Percentiles rank a stretch among this genome's conserved stretches.
These are phyloP conservation scores for Bipolaris sorokiniana DNA, from an alignment of 2,329 filamentous ascomycete species.

Conservation along the genomic window DNA sequence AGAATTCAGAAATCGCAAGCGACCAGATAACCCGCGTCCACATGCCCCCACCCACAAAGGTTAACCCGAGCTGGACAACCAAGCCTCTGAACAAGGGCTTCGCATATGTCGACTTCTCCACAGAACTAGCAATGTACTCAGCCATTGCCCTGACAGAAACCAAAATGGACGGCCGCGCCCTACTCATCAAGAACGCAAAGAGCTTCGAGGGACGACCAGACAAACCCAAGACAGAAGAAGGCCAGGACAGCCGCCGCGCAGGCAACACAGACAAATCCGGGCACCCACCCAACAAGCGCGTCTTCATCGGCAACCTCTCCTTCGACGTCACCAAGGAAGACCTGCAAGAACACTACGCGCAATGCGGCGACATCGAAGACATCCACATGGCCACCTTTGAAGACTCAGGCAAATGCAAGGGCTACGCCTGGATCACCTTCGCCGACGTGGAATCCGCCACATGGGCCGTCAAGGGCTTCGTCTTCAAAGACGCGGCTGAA, in stretches of 20 bases:
- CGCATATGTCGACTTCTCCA: slow-evolving; percentile 91
- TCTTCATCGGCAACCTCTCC: slow-evolving; percentile 75
- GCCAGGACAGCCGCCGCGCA: slow-evolving; percentile 29
- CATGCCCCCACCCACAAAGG: slow-evolving; percentile 65
- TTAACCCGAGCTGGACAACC: slow-evolving; percentile 50
- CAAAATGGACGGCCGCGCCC: slow-evolving; percentile 73
- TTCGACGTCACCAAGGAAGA: slow-evolving; percentile 72
- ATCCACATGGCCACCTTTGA: slow-evolving; percentile 94
- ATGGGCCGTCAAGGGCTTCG: slow-evolving; percentile 79
- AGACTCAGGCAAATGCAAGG: slow-evolving; percentile 97
- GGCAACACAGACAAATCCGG: slow-evolving; percentile 37
- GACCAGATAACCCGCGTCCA: slow-evolving; percentile 84
- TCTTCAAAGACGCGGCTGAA: slow-evolving; percentile 68
- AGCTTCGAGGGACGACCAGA: slow-evolving; percentile 89
- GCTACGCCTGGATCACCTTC: slow-evolving; percentile 95
- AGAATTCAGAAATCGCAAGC: slow-evolving; percentile 64
- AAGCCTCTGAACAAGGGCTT: slow-evolving; percentile 85
- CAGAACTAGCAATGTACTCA: slow-evolving; percentile 69
- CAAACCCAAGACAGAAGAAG: slow-evolving; percentile 58
- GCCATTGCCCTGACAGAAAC: slow-evolving; percentile 88
- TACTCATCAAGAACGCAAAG: slow-evolving; percentile 92
- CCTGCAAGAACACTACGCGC: slow-evolving; percentile 78
- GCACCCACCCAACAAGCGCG: slow-evolving; percentile 74
- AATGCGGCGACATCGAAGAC: slow-evolving; percentile 82
- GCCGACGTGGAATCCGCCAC: slow-evolving; percentile 76